phyloP scores from a whole-genome alignment of 805 yeast genomes.

The Ogataea chonburiensis region DNA sequence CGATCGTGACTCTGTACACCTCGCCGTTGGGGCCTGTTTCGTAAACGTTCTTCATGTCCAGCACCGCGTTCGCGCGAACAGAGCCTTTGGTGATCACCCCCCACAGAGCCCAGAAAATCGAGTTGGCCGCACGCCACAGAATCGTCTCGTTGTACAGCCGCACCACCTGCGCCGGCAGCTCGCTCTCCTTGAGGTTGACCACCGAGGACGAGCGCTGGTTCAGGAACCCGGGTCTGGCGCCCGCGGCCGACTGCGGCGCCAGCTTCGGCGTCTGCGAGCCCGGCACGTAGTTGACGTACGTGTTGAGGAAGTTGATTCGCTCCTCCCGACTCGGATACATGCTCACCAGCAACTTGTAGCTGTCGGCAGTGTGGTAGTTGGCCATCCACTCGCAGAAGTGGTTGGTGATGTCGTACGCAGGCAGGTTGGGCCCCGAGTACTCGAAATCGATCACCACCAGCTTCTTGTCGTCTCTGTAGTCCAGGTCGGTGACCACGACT shows the following conservation, averaged over 20 bases:
- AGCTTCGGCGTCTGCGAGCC: constrained; percentile 31
- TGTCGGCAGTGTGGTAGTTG: constrained; percentile 67
- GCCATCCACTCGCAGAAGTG: constrained; percentile 98
- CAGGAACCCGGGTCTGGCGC: constrained; percentile 10
- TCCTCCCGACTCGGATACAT: constrained; percentile 69
- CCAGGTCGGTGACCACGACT: constrained; percentile 29
- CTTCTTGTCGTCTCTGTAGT: constrained; percentile 50
- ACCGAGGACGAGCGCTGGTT: constrained; percentile 30
- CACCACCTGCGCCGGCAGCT: constrained; percentile 39
- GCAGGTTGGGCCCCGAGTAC: constrained; percentile 86
- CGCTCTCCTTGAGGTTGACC: constrained; percentile 37
- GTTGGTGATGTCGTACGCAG: constrained; percentile 88
- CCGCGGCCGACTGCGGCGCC: constrained; percentile 14
- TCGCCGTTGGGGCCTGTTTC: constrained; percentile 60
- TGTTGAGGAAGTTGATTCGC: constrained; percentile 65
- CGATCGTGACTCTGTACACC: constrained; percentile 38
- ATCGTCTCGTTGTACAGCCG: constrained; percentile 61
- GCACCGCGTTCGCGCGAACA: constrained; percentile 8
- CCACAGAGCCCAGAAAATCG: constrained; percentile 87
- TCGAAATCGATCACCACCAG: constrained; percentile 95
- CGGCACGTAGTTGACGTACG: constrained; percentile 69
- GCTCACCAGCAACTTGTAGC: constrained; percentile 52
- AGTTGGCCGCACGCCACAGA: constrained; percentile 79
- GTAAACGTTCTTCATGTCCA: constrained; percentile 17
- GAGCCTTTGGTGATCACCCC: constrained; percentile 57